Base-by-base conservation (phyloP, 1,284 basidiomycete species). In the Moesziomyces antarcticus region DNA sequence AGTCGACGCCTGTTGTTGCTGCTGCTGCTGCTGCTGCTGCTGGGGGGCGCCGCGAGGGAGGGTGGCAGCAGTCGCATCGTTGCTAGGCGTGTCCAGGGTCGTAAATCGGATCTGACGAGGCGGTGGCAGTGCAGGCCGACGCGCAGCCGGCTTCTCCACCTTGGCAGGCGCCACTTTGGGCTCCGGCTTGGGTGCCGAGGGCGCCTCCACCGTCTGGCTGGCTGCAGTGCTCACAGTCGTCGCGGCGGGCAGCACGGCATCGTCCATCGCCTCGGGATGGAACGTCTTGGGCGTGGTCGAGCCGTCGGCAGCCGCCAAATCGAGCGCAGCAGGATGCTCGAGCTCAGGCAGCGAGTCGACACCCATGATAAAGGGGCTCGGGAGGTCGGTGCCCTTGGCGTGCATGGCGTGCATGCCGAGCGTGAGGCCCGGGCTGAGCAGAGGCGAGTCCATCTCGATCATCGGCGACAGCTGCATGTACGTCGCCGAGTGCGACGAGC, bases 391-490 rank as follows among this genome's bases (percentile, higher is more conserved):
- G 30, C 50, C 47, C 51, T 64, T 73, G 41, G 48, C 52, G 40
- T 65, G 60, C 52, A 73, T 73, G 41, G 48, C 52, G 40, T 65
- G 60, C 52, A 73, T 22, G 37, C 62, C 62, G 25, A 74, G 33
- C 14, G 66, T 58, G 22, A 70, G 58, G 24, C 55, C 63, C 20
- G 72, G 72, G 47, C 72, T 66, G 40, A 74, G 72, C 55, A 74
- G 42, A 13, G 72, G 72, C 50, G 72, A 74, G 14, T 61, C 67
- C 40, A 74, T 70, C 56, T 74, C 67, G 27, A 74, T 69, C 66
- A 69, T 69, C 30, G 71, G 66, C 33, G 66, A 69, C 27, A 73
- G 64, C 58, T 73, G 71, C 71, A 73, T 65, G 56, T 65, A 73
- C 10, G 62, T 50, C 42, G 62, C 50, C 3, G 45, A 35, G 24